These are phyloP conservation scores for Fusarium mundagurra DNA, from an alignment of 2,329 filamentous ascomycete species.

Conservation along the genomic window DNA sequence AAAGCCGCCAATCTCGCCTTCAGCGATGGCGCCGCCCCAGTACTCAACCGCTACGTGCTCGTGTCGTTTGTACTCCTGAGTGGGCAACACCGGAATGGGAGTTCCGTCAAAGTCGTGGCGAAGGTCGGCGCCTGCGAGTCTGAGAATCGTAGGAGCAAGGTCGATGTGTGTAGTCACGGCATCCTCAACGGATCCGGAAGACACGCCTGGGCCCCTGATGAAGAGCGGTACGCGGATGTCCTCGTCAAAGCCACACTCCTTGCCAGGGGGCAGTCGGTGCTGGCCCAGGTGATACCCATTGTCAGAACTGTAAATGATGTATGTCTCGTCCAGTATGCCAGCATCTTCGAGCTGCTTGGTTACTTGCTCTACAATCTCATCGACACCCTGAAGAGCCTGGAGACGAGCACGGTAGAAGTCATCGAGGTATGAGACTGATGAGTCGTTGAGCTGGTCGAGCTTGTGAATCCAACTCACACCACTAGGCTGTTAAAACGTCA, in stretches of 20 bases:
- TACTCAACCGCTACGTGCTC: slow-evolving; percentile 69
- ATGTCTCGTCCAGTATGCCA: slow-evolving; percentile 70
- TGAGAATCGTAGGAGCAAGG: slow-evolving; percentile 68
- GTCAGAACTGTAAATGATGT: slow-evolving; percentile 68
- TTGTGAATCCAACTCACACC: slow-evolving; percentile 59
- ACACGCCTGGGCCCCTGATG: slow-evolving; percentile 64
- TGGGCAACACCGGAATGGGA: slow-evolving; percentile 57
- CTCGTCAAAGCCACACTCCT: slow-evolving; percentile 67
- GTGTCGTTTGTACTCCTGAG: slow-evolving; percentile 43
- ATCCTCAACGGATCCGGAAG: slow-evolving; percentile 50
- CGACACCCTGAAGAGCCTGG: slow-evolving; percentile 62
- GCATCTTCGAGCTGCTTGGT: slow-evolving; percentile 56
- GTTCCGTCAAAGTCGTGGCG: slow-evolving; percentile 66
- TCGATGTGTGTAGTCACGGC: slow-evolving; percentile 70
- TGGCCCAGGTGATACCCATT: slow-evolving; percentile 71
- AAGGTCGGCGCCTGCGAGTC: slow-evolving; percentile 52
- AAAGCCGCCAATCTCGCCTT: slow-evolving; percentile 48
- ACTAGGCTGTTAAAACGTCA: slow-evolving; percentile 33
- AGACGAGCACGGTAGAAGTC: slow-evolving; percentile 62
- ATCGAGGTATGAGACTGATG: slow-evolving; percentile 59
- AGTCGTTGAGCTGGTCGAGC: slow-evolving; percentile 53
- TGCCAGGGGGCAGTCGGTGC: slow-evolving; percentile 66
- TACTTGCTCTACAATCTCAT: slow-evolving; percentile 62
- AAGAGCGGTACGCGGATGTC: slow-evolving; percentile 68
- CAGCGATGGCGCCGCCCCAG: slow-evolving; percentile 58